Evolutionary conservation across 768 basidiomycete species (phyloP).

Genomic region (Phaffia australis): DNA sequence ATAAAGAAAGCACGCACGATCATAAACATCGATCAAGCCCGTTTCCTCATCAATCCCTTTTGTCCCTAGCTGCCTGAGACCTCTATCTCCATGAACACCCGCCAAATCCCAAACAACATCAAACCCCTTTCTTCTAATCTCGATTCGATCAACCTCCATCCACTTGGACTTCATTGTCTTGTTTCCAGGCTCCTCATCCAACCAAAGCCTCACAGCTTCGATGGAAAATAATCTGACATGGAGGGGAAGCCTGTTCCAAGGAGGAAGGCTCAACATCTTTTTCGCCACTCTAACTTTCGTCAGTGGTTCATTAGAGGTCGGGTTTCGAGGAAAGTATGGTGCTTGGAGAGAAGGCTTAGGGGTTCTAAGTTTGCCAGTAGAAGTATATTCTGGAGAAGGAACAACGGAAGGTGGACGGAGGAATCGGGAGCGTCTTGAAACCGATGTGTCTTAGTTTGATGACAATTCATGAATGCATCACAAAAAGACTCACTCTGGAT

Average conservation of each 20-base stretch:
- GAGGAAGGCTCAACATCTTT: constrained; percentile 53
- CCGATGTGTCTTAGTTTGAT: constrained; percentile 25
- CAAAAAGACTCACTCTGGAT: constrained; percentile 44
- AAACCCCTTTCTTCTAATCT: constrained; percentile 1
- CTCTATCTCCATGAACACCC: constrained; percentile 32
- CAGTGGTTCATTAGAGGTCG: constrained; percentile 12
- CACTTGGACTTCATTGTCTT: constrained; percentile 22
- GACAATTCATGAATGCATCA: constrained; percentile 32
- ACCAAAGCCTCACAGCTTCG: constrained; percentile 17
- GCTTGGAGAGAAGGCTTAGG: constrained; percentile 1
- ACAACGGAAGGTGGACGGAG: too few relatives aligned
- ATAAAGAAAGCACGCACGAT: not conserved
- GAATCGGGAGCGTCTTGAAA: not conserved
- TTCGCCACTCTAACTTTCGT: constrained; percentile 44
- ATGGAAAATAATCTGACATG: constrained; percentile 59
- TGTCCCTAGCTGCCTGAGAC: constrained; percentile 24
- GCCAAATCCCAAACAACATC: constrained; percentile 30
- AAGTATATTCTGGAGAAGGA: constrained; percentile 3
- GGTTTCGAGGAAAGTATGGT: constrained; percentile 13
- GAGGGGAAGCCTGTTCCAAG: constrained; percentile 63
- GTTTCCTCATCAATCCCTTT: constrained; percentile 28
- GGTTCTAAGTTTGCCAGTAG: constrained; percentile 11
- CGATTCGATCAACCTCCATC: not conserved
- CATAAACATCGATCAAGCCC: constrained; percentile 1
- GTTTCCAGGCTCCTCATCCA: constrained; percentile 1